Evolutionary conservation across 176 grass and related monocot species (phyloP), one percentile per base, ranked within the genome.

Genomic region (Puccinellia tenuiflora): DNA sequence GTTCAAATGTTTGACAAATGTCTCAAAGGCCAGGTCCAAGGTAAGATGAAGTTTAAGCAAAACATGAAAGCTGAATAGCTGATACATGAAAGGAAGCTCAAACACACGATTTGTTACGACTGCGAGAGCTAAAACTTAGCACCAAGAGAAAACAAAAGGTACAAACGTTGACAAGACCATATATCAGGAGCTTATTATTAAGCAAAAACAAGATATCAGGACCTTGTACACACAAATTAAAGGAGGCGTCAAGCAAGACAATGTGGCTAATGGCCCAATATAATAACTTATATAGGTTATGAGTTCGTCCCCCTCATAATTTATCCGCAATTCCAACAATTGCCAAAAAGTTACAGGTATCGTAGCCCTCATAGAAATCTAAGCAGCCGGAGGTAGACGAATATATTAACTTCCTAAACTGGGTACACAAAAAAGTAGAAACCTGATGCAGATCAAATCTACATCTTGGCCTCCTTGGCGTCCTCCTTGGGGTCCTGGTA

Each of bases 391-490:
- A 45, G 71, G 71, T 74, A 51, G 71, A 74, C 9, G 9, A 74
- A 74, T 29, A 74, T 74, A 74, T 74, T 74, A 38, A 78, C 88
- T 86, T 83, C 79, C 88, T 90, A 86, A 71, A 73, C 14, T 78
- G 79, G 78, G 57, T 75, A 85, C 80, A 83, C 38, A 34, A 73
- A 83, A 82, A 74, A 50, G 40, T 64, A 52, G 81, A 68, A 68
- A 43, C 22, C 50, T 51, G 73, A 73, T 74, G 67, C 15, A 80
- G 68, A 53, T 16, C 11, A 38, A 73, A 55, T 57, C 78, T 88
- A 91, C 86, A 91, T 91, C 86, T 91, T 91, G 26, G 90, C 84
- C 73, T 90, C 83, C 86, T 91, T 91, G 42, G 90, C 80, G n/a
- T n/a, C n/a, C 73, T 90, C 83, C 75, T 84, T 88, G 30, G 88